phyloP scores from a whole-genome alignment of 106 monocot genomes.

The Cymbidium sinense region DNA sequence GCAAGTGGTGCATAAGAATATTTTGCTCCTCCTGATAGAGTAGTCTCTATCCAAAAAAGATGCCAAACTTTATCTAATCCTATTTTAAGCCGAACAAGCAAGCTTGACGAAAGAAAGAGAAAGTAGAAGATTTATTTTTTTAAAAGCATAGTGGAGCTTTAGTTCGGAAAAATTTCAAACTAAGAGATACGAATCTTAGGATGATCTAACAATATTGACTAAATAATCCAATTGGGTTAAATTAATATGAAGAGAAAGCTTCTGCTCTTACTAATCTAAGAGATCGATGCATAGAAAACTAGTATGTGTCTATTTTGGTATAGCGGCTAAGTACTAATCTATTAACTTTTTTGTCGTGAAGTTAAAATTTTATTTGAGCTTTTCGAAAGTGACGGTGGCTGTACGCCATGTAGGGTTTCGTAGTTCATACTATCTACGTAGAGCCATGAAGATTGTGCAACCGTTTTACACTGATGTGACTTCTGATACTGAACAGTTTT shows the following conservation, averaged over 20 bases:
- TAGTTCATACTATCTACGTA: no score
- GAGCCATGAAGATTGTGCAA: no score
- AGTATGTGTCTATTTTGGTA: background rate
- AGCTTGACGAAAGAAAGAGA: slow-evolving; percentile 1
- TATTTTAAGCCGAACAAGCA: slow-evolving; percentile 4
- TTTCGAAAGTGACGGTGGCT: background rate
- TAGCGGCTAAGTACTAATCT: background rate
- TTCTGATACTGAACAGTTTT: no score
- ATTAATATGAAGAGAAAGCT: background rate
- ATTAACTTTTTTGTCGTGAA: background rate
- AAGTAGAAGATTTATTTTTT: background rate
- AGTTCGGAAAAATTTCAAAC: background rate
- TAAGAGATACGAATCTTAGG: slow-evolving; percentile 4
- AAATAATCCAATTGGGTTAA: background rate
- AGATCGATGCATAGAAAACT: no score
- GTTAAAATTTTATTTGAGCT: background rate
- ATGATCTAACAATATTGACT: slow-evolving; percentile 2
- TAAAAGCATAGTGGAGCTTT: background rate
- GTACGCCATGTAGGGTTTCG: no score
- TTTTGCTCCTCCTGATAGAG: background rate
- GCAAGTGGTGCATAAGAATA: background rate
- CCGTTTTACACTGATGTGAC: no score
- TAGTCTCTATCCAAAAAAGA: slow-evolving; percentile 1
- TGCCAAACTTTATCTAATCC: background rate
- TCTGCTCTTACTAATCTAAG: background rate